Base-by-base conservation (phyloP, 2,329 filamentous ascomycete species). In the Trichoderma sp. region DNA sequence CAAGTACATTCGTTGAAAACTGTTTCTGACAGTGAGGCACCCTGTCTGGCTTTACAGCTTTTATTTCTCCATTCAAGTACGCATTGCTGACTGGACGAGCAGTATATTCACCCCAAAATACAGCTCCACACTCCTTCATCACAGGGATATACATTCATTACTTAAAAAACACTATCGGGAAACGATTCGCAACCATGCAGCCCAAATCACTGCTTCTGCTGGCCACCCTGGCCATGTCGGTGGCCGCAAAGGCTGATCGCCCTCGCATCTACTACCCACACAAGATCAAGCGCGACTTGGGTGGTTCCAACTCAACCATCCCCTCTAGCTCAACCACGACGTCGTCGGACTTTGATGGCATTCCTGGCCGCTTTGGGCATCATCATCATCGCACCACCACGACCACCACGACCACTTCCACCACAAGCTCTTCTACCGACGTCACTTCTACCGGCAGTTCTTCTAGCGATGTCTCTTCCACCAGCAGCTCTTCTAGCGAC, bases 191-290 rank as follows among this genome's bases (percentile, higher is more conserved):
- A 59, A 85, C 76, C 76, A 89, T 89, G 87, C 85, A 84, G 76
- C 81, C 84, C 74, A 83, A 82, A 76, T 82, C 85, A 11, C 75
- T 79, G 75, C 77, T 85, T 70, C 75, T 88, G 77, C 84, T 84
- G 74, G 84, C 85, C 79, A 84, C 84, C 23, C 76, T 88, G 76
- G 84, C 84, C 74, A 79, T 86, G 73, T 82, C 85, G 72, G 82
- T 85, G 39, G 82, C 81, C 70, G 80, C 80, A 26, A 81, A 85
- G 69, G 75, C 78, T 47, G 80, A 84, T 39, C 81, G 81, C 73
- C 87, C 87, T 20, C 85, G 83, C 77, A 87, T 88, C 76, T 90
- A 89, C 78, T 89, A 86, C 73, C 88, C 88, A 13, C 83, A 85
- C 70, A 83, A 88, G 57, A 82, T 90, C 76, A 89, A 86, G 80